These are phyloP conservation scores for Galeopsis tetrahit DNA, from an alignment of 257 asterid species.

Conservation along the genomic window DNA sequence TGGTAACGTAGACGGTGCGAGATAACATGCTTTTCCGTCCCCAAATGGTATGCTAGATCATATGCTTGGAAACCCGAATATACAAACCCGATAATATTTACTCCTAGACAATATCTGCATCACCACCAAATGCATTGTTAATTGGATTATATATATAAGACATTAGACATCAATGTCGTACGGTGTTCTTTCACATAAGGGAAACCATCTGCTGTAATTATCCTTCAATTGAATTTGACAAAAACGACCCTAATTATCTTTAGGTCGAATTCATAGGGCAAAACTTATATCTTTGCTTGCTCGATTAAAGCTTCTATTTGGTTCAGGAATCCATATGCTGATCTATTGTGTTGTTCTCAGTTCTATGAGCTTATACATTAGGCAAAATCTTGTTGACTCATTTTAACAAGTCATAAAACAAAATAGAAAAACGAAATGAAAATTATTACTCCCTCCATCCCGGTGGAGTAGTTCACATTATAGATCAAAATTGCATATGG, in stretches of 20 bases:
- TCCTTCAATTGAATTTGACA: neutral
- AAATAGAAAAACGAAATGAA: too few species aligned
- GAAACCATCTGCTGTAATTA: neutral
- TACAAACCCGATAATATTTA: constrained; percentile 73
- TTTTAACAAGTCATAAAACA: too few species aligned
- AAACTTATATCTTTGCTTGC: neutral
- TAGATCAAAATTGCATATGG: too few species aligned
- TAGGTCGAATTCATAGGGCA: neutral
- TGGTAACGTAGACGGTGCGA: constrained; percentile 57
- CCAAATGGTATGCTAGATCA: constrained; percentile 58
- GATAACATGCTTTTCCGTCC: constrained; percentile 59
- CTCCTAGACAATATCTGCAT: constrained; percentile 69
- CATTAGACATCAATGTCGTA: neutral
- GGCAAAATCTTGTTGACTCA: too few species aligned
- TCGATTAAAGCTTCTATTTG: neutral
- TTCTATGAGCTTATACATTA: too few species aligned
- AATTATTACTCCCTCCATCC: too few species aligned
- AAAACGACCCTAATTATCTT: neutral
- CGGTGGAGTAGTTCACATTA: too few species aligned
- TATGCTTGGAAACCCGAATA: constrained; percentile 74
- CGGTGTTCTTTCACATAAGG: neutral
- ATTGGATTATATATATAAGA: too few species aligned
- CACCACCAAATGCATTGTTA: constrained; percentile 11
- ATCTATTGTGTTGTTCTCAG: too few species aligned
- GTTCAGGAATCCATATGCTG: too few species aligned